A percentile compares a stretch with the other conserved stretches of the same genome.
Conservation (phyloP, 345 rosid genomes). For the Boechera retrofracta region DNA sequence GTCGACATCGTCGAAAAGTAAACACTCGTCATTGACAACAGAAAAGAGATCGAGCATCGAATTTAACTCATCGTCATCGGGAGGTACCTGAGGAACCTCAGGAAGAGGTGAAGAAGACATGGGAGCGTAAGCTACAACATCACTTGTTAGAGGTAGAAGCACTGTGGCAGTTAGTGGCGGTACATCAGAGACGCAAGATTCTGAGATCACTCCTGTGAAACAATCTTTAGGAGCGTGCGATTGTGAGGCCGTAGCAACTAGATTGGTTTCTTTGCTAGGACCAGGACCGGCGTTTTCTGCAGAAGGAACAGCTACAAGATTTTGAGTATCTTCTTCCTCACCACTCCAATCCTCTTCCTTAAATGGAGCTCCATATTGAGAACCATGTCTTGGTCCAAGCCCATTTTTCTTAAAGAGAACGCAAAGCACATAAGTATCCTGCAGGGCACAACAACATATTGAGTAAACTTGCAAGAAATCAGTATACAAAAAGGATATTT, state of each 20-base stretch:
- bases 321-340: constrained; percentile 43
- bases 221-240: constrained; percentile 22
- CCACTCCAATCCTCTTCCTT: constrained; percentile 78
- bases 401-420: constrained; percentile 69
- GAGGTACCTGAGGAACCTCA: constrained; percentile 29
- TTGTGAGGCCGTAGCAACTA: constrained; percentile 18
- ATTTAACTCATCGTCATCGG: constrained; percentile 30
- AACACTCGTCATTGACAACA: constrained; percentile 30
- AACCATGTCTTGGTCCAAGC: constrained; percentile 71
- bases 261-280: constrained; percentile 28
- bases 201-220: constrained; percentile 26
- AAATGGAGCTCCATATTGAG: constrained; percentile 82
- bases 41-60: constrained; percentile 46
- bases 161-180: constrained; percentile 22
- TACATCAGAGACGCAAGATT: constrained; percentile 45
- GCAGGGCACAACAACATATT: constrained; percentile 19
- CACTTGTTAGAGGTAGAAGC: constrained; percentile 32
- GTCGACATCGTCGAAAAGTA: constrained; percentile 7
- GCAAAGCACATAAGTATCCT: constrained; percentile 69
- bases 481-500: neutral
- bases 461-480: constrained; percentile 1
- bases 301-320: constrained; percentile 26
- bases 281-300: constrained; percentile 3
- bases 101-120: constrained; percentile 19
- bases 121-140: constrained; percentile 19